Conservation (phyloP, 2,329 filamentous ascomycete species). For the Fusarium anguioides region DNA sequence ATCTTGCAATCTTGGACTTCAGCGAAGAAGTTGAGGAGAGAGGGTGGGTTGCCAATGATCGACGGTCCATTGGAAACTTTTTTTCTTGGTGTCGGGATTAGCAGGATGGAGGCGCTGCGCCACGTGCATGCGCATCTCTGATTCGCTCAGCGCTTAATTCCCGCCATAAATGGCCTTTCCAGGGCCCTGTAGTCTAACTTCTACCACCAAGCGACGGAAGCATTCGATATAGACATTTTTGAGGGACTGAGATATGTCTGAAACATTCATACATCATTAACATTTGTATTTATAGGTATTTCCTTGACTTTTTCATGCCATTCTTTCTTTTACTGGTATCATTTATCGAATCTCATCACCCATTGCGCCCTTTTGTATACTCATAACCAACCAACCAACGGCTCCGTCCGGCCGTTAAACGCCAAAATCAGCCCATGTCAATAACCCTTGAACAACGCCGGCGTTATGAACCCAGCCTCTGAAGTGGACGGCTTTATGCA, state of each 20-base stretch:
- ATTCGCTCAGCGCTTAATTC: constrained; percentile 33
- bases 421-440: constrained; percentile 37
- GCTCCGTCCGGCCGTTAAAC: constrained; percentile 29
- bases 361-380: constrained; percentile 33
- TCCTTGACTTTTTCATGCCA: constrained; percentile 1
- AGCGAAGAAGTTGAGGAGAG: constrained; percentile 40
- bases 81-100: constrained; percentile 44
- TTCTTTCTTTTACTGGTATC: constrained; percentile 36
- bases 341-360: constrained; percentile 20
- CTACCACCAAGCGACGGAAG: no score
- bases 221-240: no score
- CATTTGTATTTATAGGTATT: neutral
- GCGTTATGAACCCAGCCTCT: constrained; percentile 22
- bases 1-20: constrained; percentile 48
- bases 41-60: constrained; percentile 46
- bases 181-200: constrained; percentile 19
- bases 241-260: neutral
- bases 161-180: constrained; percentile 14
- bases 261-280: neutral
- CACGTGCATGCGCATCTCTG: constrained; percentile 37
- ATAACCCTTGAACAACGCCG: constrained; percentile 35
- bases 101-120: constrained; percentile 36
- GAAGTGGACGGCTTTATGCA: constrained; percentile 9
- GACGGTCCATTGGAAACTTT: constrained; percentile 44
- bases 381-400: constrained; percentile 24